Percentiles rank a stretch among this genome's conserved stretches.
These are phyloP conservation scores for Hondaea fermentalgiana DNA, from an alignment of 108 stramenopile species.

Conservation along the genomic window DNA sequence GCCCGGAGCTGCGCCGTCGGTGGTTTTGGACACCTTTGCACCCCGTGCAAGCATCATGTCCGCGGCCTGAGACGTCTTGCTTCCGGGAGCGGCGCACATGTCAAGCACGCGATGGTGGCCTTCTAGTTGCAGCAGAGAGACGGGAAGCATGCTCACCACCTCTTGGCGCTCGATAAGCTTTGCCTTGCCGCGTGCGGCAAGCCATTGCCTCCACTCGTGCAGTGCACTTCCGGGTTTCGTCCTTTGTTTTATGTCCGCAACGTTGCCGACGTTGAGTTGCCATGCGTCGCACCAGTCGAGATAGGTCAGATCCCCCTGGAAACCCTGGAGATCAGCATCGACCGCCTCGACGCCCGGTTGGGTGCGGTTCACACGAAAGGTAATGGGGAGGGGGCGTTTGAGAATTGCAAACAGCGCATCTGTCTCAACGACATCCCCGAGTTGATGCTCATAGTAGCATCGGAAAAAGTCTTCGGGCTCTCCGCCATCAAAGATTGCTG, in stretches of 20 bases:
- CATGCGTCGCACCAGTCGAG: constrained; percentile 6
- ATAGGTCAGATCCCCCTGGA: not conserved
- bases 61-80: constrained; percentile 74
- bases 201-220: not conserved
- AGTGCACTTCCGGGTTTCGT: not conserved
- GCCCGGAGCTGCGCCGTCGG: not conserved
- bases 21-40: not conserved
- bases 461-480: not conserved
- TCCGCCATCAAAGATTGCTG: not conserved
- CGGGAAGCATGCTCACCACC: constrained; percentile 94
- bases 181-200: not conserved
- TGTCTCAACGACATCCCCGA: not conserved
- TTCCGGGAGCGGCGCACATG: constrained; percentile 71
- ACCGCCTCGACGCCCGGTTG: not conserved
- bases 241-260: not conserved
- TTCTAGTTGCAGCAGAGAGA: constrained; percentile 69
- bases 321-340: not conserved
- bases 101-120: constrained; percentile 51
- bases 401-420: not conserved
- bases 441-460: not conserved
- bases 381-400: not conserved
- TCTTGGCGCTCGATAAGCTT: constrained; percentile 65
- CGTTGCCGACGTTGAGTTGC: not conserved
- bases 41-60: constrained; percentile 35
- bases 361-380: not conserved